These are phyloP conservation scores for Huntiella savannae DNA, from an alignment of 2,329 filamentous ascomycete species.

Conservation along the genomic window DNA sequence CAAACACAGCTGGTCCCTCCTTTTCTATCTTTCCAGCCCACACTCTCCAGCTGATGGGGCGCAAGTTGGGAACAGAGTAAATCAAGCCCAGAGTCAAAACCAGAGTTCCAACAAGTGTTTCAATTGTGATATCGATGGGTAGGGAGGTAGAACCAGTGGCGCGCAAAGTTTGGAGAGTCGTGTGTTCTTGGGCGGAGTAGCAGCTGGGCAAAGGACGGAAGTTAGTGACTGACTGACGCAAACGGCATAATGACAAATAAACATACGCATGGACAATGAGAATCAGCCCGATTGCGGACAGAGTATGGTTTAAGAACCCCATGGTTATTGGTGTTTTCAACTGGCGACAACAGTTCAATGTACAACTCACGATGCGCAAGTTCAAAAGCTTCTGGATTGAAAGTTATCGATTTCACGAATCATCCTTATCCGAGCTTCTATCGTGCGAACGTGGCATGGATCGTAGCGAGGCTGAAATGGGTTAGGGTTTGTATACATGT, in stretches of 20 bases:
- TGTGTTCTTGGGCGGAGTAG: slow-evolving; percentile 91
- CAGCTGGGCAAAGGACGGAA: slow-evolving; percentile 36
- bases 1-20: slow-evolving; percentile 33
- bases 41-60: slow-evolving; percentile 66
- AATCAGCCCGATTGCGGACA: slow-evolving; percentile 48
- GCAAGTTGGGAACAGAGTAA: slow-evolving; percentile 53
- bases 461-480: too few relatives aligned
- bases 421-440: too few relatives aligned
- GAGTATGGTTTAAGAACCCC: slow-evolving; percentile 4
- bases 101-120: slow-evolving; percentile 63
- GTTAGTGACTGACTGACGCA: background rate
- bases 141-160: slow-evolving; percentile 34
- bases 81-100: slow-evolving; percentile 74
- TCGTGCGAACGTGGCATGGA: too few relatives aligned
- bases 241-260: background rate
- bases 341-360: too few relatives aligned
- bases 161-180: slow-evolving; percentile 45
- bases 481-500: too few relatives aligned
- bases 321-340: background rate
- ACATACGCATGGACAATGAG: slow-evolving; percentile 70
- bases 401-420: background rate
- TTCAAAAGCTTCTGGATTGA: too few relatives aligned
- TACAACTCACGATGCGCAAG: too few relatives aligned
- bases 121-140: slow-evolving; percentile 71
- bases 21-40: slow-evolving; percentile 76